Evolutionary conservation across 2,329 filamentous ascomycete genomes (phyloP).

Genomic region (Eutypa lata): DNA sequence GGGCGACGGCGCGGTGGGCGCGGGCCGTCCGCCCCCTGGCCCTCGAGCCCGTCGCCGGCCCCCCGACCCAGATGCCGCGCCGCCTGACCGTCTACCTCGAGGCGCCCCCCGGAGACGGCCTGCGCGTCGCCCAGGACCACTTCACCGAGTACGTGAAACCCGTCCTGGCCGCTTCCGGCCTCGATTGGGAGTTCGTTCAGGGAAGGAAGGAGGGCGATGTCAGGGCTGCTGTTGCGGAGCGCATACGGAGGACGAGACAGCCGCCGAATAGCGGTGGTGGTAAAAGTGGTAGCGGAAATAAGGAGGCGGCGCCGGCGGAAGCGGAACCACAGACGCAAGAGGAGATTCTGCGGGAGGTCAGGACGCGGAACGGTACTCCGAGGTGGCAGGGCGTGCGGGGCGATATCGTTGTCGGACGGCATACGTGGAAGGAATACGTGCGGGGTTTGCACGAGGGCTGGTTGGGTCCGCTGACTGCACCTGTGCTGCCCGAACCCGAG

Average conservation of each 20-base stretch:
- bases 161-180: conserved; percentile 78
- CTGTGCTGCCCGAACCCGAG: conserved; percentile 37
- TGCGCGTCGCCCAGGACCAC: conserved; percentile 85
- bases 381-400: conserved; percentile 74
- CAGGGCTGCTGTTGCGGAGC: conserved; percentile 80
- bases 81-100: conserved; percentile 84
- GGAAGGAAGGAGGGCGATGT: conserved; percentile 91
- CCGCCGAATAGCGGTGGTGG: conserved; percentile 41
- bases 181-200: conserved; percentile 96
- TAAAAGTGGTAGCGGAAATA: conserved; percentile 33
- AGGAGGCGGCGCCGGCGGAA: conserved; percentile 32
- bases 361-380: conserved; percentile 63
- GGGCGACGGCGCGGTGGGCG: conserved; percentile 82
- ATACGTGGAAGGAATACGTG: conserved; percentile 97
- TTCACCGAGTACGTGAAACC: conserved; percentile 97
- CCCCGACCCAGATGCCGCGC: conserved; percentile 71
- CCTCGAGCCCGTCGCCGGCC: conserved; percentile 64
- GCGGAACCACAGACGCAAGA: conserved; percentile 53
- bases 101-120: conserved; percentile 80
- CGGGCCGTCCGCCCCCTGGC: conserved; percentile 81
- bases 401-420: conserved; percentile 83
- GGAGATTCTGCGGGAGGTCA: conserved; percentile 58
- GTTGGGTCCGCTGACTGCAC: conserved; percentile 77
- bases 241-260: conserved; percentile 69
- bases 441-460: conserved; percentile 93